These are phyloP conservation scores for Solanum pennellii DNA, from an alignment of 257 asterid genomes.

Conservation along the genomic window DNA sequence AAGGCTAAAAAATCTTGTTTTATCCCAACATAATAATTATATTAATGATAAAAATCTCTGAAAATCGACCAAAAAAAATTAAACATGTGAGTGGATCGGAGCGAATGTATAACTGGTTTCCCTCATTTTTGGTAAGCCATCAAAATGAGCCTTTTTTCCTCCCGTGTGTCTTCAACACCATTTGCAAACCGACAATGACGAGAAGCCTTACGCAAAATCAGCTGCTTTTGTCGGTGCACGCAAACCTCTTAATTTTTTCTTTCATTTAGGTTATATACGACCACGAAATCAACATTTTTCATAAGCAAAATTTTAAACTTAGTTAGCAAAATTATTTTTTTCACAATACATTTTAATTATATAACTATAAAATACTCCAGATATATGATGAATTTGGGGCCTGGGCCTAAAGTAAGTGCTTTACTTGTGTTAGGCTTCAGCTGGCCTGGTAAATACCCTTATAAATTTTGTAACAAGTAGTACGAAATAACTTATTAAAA, in stretches of 20 bases:
- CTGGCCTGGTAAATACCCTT: not conserved
- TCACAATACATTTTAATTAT: not conserved
- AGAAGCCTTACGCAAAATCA: not conserved
- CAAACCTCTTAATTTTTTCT: not conserved
- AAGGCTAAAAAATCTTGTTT: not conserved
- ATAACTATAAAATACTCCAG: too few relatives aligned
- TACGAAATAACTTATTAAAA: not conserved
- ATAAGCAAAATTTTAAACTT: not conserved
- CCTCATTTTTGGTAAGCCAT: not conserved
- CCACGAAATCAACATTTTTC: not conserved
- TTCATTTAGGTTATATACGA: not conserved
- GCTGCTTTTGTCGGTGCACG: not conserved
- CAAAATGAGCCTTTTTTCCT: not conserved
- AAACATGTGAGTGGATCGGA: not conserved
- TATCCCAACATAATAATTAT: accelerated
- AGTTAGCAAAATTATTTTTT: too few relatives aligned
- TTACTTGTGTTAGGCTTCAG: not conserved
- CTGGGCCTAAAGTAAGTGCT: not conserved
- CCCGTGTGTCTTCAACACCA: not conserved
- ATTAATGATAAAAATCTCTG: not conserved
- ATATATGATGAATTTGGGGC: not conserved
- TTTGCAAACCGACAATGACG: not conserved
- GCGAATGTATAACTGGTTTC: not conserved
- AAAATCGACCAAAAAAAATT: accelerated
- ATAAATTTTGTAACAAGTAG: too few relatives aligned